phyloP scores from a whole-genome alignment of 257 asterid species.

The Salvia splendens region DNA sequence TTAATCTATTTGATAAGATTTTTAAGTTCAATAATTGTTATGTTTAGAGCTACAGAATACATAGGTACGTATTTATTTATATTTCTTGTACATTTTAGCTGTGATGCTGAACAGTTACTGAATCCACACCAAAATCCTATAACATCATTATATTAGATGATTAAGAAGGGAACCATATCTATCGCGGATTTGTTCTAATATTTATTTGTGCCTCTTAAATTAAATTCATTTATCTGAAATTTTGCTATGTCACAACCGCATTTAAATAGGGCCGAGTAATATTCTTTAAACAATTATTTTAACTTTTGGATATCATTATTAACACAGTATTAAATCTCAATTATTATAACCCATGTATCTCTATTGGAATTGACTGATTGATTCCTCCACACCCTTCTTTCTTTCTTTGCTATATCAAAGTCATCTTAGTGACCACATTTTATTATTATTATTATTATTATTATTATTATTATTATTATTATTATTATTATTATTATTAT shows the following conservation, averaged over 20 bases:
- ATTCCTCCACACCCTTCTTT: too few species aligned
- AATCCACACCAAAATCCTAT: too few species aligned
- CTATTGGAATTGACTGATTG: too few species aligned
- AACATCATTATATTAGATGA: too few species aligned
- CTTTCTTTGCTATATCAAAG: too few species aligned
- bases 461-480: neutral
- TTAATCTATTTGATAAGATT: too few species aligned
- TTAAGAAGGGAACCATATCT: neutral
- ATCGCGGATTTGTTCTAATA: slow-evolving; percentile 20
- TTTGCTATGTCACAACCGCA: slow-evolving; percentile 30
- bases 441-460: neutral
- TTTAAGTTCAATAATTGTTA: too few species aligned
- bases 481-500: neutral
- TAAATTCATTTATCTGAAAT: slow-evolving; percentile 13
- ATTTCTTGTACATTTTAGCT: too few species aligned
- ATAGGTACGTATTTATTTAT: too few species aligned
- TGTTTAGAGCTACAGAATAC: too few species aligned
- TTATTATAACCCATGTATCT: neutral
- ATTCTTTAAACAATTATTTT: slow-evolving; percentile 17
- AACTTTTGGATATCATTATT: neutral
- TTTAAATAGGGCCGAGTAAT: slow-evolving; percentile 29
- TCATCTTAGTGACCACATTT: neutral
- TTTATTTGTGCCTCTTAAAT: slow-evolving; percentile 11
- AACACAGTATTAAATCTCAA: slow-evolving; percentile 3
- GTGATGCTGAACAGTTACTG: too few species aligned